Base-by-base conservation (phyloP, 306 rosid genomes). In the Sicyos edulis region DNA sequence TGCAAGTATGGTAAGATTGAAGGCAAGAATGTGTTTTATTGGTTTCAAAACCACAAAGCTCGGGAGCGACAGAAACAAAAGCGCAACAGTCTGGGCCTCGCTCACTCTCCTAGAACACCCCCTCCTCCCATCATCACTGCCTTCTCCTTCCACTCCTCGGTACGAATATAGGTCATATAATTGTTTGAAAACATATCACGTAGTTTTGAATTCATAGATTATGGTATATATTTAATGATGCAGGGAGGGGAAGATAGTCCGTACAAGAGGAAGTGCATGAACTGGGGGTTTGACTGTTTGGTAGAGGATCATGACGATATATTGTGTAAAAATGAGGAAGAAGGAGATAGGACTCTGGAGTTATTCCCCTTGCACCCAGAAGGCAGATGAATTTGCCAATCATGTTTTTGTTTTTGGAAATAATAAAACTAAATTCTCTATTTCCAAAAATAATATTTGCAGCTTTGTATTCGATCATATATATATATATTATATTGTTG, bases 1-100 rank as follows among this genome's bases (percentile, higher is more conserved):
- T 70, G 86, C 34, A 93, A 87, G 81, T 93, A 87, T 64, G 99
- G 97, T 7, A 93, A 93, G 75, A 93, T 93, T 26, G 99, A 93
- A 80, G 99, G 99, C 14, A 93, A 93, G 79, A 93, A 93, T 65
- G 98, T 93, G 42, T 93, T 93, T 29, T 93, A 93, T 83, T 93
- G 97, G 99, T 93, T 93, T 82, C 97, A 93, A 56, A 93, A 93
- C 75, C 99, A 93, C 85, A 93, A 93, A 71, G 99, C 99, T 40
- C 86, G 99, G 11, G 99, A 93, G 77, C 75, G 97, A 61, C 99
- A 93, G 80, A 93, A 93, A 80, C 99, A 88, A 75, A 93, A 93
- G 82, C 89, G 97, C 20, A 76, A 76, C 78, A 82, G 80, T 76
- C 86, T 84, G 52, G 82, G 85, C 61, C 91, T 88, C 64, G 40